Percentiles rank a stretch among this genome's conserved stretches.
phyloP scores from a whole-genome alignment of 148 eudicot genomes.

The Fagopyrum homotropicum region DNA sequence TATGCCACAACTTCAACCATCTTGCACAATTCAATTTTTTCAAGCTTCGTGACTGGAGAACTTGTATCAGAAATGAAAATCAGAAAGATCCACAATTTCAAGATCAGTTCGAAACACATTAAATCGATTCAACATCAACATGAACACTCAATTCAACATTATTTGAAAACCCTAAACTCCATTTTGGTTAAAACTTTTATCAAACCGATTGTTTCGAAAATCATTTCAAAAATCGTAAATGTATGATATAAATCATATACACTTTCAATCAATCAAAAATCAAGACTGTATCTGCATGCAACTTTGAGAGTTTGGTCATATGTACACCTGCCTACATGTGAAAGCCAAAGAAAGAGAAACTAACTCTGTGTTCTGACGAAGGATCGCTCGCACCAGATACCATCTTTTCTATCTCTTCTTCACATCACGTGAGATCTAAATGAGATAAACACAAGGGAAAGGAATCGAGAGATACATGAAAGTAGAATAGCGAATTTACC shows the following conservation, averaged over 20 bases:
- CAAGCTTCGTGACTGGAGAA: neutral
- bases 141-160: neutral
- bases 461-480: neutral
- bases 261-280: neutral
- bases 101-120: neutral
- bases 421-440: neutral
- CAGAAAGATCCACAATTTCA: neutral
- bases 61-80: neutral
- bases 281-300: neutral
- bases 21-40: neutral
- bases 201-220: neutral
- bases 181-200: neutral
- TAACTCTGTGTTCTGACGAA: neutral
- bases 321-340: neutral
- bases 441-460: neutral
- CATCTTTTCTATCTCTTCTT: conserved; percentile 1
- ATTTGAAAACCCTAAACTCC: conserved; percentile 7
- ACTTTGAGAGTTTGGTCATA: neutral
- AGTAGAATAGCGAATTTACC: conserved; percentile 2
- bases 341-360: conserved; percentile 10
- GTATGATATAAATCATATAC: neutral
- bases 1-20: neutral
- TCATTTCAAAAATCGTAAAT: neutral
- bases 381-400: conserved; percentile 6
- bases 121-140: neutral